Evolutionary conservation across 176 grass and related monocot genomes (phyloP), one percentile per base, ranked within the genome.

Genomic region (Eragrostis nindensis): DNA sequence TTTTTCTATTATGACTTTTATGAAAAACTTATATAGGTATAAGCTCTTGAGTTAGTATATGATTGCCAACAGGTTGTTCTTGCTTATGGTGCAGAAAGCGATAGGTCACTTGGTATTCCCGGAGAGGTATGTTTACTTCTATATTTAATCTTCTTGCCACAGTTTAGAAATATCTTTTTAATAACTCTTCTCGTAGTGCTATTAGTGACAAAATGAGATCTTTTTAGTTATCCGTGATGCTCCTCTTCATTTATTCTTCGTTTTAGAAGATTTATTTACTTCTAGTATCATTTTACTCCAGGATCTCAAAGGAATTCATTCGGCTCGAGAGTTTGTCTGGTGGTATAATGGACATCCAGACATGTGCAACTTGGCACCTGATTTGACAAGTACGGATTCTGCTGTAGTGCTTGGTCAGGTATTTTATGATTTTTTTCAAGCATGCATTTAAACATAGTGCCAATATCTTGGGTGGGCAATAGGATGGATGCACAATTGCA

Each of bases 281-380:
- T 67, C 42, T 80, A 11, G 48, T 74, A 8, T 62, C 24, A 69
- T 86, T 59, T 9, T 79, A 63, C 39, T 87, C 8, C 82, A 94
- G 94, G 80, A 92, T 82, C 83, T 97, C 80, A 88, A 22, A 76
- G 92, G 92, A 59, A 94, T 97, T 85, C 42, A 90, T 92, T 97
- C 92, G 42, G 89, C 94, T 67, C 87, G 94, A 63, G 92, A 97
- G 75, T 97, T 97, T 70, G 92, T 94, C 25, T 97, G 94, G 94
- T 97, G 92, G 92, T 97, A 97, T 63, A 97, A 97, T 90, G 94
- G 94, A 32, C 94, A 94, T 69, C 94, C 91, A 78, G 92, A 94
- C 82, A 87, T 76, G 63, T 66, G 42, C 48, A 39, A 85, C 19
- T 82, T 97, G 87, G 50, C 44, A 78, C 94, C 92, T 47, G 85